Evolutionary conservation across 2,329 filamentous ascomycete species (phyloP), one percentile per base, ranked within the genome.

Genomic region (Verticillium longisporum): DNA sequence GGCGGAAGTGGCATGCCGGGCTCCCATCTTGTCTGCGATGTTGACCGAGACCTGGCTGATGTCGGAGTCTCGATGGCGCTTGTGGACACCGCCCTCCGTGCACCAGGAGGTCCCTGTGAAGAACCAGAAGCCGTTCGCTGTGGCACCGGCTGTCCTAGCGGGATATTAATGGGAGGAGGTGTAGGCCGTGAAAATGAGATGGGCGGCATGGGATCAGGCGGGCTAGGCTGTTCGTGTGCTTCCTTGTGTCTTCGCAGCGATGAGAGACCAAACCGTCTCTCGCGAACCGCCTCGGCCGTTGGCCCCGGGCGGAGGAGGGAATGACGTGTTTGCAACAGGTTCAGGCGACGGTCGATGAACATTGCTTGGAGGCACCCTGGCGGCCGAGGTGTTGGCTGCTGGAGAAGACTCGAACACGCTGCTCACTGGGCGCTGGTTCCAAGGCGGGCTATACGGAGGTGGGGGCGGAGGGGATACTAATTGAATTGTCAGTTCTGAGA

Each of bases 21-120:
- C 60, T 84, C 87, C 90, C 90, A 93, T 71, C 82, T 78, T 56
- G 80, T 77, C 63, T 83, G 86, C 45, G 84, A 88, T 2, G 78
- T 78, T 6, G 84, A 86, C 34, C 85, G 80, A 55, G 85, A 85
- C 55, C 82, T 78, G 59, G 80, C 81, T 6, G 82, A 85, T 0
- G 78, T 79, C 1, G 84, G 84, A 1, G 83, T 80, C 61, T 83
- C 82, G 57, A 90, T 81, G 3, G 88, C 86, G 57, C 90, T 89
- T 7, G 90, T 87, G 0, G 91, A 94, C 15, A 82, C 88, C 60
- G 90, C 89, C 74, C 91, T 82, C 56, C 90, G 83, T 53, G 91
- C 82, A 33, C 81, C 85, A 1, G 91, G 90, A 7, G 90, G 83
- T 9, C 65, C 69, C n/a, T 68, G 67, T 6, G 67, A 62, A 11